A percentile compares a stretch with the other conserved stretches of the same genome.
Conservation (phyloP, 1,284 basidiomycete genomes). For the Boletus calvinii region DNA sequence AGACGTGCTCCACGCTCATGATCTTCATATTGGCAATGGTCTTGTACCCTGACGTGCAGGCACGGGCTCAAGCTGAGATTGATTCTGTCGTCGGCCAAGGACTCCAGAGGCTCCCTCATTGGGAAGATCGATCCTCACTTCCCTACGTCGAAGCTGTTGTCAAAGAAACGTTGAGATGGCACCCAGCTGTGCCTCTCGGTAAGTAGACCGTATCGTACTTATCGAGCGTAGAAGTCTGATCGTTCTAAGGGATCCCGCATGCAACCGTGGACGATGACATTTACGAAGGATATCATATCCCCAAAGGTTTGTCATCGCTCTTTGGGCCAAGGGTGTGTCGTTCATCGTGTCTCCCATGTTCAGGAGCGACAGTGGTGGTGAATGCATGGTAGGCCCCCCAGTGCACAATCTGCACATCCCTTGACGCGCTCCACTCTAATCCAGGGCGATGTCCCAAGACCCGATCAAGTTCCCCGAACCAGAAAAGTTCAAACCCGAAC, state of each 20-base stretch:
- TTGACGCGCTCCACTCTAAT: not conserved
- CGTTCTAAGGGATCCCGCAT: slow-evolving; percentile 39
- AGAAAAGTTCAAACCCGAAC: slow-evolving; percentile 42
- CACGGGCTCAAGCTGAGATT: slow-evolving; percentile 44
- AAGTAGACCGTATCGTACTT: not conserved
- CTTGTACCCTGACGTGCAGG: slow-evolving; percentile 45
- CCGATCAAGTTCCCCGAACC: slow-evolving; percentile 42
- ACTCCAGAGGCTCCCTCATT: slow-evolving; percentile 36
- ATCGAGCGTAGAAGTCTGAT: not conserved
- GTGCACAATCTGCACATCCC: not conserved
- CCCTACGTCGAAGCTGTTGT: slow-evolving; percentile 48
- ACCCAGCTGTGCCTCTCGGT: slow-evolving; percentile 41
- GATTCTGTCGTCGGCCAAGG: slow-evolving; percentile 39
- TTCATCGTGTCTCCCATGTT: not conserved
- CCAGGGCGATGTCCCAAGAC: slow-evolving; percentile 46
- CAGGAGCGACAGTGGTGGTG: slow-evolving; percentile 24
- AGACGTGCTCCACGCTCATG: slow-evolving; percentile 46
- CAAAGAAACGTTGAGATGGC: slow-evolving; percentile 53
- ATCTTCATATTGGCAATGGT: slow-evolving; percentile 52
- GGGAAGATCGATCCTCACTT: slow-evolving; percentile 39
- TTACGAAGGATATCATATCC: slow-evolving; percentile 43
- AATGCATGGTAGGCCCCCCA: slow-evolving; percentile 21
- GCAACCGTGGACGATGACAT: slow-evolving; percentile 43
- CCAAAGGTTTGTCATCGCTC: slow-evolving; percentile 32
- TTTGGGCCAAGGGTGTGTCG: not conserved